Base-by-base conservation (phyloP, 768 basidiomycete species). In the Clitopilus passeckerianus region DNA sequence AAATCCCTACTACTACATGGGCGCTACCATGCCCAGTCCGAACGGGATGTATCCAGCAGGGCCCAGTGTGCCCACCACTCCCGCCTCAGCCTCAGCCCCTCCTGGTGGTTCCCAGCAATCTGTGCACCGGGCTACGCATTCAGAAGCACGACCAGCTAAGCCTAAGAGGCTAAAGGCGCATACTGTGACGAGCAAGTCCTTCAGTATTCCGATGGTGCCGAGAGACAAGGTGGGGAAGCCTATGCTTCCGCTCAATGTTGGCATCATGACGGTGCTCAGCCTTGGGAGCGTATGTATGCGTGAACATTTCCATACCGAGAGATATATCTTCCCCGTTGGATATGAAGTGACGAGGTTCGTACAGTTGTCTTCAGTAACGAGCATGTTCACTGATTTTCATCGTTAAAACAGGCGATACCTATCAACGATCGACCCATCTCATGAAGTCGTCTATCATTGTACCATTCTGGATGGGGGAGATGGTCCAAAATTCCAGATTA, bases 251-350 rank as follows among this genome's bases (percentile, higher is more conserved):
- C 73, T 93, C 33, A 89, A 86, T 65, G 90, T 93, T 16, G 92
- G 92, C 33, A 93, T 93, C 68, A 92, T 93, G 89, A 91, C 89
- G 1, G 86, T 94, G 23, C 78, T 87, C 59, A 84, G 67, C 60
- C 76, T 94, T 0, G 92, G 92, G 1, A 82, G 85, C 56, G 85
- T 93, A 6, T 91, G 89, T 67, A 84, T 86, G 85, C 79, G 89
- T 30, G 90, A 92, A 63, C 89, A 92, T 68, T 93, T 92, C 67
- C 89, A 91, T 68, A 92, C 91, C 0, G 91, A 93, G 69, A 77
- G 92, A 56, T 93, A 93, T 68, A 93, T 94, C 63, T 94, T 91
- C 66, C 92, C 92, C 9, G 87, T 93, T 41, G 90, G 90, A 15
- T 93, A 92, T 68, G 89, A 91, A 67, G 89, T 91, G 5, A 88